These are phyloP conservation scores for Tranzscheliella williamsii DNA, from an alignment of 1,284 basidiomycete species.

Conservation along the genomic window DNA sequence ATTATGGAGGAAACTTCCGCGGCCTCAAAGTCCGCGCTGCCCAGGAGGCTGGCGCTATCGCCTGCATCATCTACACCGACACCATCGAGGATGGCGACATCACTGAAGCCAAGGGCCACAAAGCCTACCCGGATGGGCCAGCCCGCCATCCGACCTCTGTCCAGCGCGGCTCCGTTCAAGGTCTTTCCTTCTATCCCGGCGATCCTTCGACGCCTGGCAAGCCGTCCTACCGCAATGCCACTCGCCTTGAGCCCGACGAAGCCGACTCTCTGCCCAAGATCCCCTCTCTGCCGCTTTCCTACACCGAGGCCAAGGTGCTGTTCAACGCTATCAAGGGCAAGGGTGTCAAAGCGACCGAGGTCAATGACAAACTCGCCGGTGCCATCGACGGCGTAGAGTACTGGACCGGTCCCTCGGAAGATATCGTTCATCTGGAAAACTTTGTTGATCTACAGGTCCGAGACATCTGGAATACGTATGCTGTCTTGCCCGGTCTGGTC, in stretches of 20 bases:
- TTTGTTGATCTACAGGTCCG: constrained; percentile 41
- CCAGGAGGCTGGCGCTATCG: constrained; percentile 74
- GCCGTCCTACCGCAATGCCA: constrained; percentile 82
- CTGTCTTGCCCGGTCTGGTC: constrained; percentile 83
- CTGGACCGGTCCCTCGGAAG: constrained; percentile 63
- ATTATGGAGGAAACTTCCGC: constrained; percentile 80
- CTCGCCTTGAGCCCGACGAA: constrained; percentile 66
- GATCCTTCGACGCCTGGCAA: constrained; percentile 84
- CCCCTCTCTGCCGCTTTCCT: constrained; percentile 72
- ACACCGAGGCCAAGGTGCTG: constrained; percentile 65
- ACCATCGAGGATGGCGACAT: constrained; percentile 84
- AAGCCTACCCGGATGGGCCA: constrained; percentile 77
- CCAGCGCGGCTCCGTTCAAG: constrained; percentile 80
- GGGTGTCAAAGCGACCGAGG: constrained; percentile 65
- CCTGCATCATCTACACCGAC: constrained; percentile 77
- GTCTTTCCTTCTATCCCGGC: constrained; percentile 75
- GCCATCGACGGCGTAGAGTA: constrained; percentile 64
- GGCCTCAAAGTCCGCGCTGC: constrained; percentile 82
- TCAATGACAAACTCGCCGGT: constrained; percentile 67
- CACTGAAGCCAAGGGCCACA: constrained; percentile 70
- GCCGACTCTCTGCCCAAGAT: constrained; percentile 76
- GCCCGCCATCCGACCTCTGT: constrained; percentile 74
- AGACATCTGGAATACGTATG: constrained; percentile 76
- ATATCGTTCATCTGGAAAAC: constrained; percentile 41
- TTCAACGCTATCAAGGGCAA: constrained; percentile 62